These are phyloP conservation scores for Xylariaceae sp. DNA, from an alignment of 2,329 filamentous ascomycete species.

Conservation along the genomic window DNA sequence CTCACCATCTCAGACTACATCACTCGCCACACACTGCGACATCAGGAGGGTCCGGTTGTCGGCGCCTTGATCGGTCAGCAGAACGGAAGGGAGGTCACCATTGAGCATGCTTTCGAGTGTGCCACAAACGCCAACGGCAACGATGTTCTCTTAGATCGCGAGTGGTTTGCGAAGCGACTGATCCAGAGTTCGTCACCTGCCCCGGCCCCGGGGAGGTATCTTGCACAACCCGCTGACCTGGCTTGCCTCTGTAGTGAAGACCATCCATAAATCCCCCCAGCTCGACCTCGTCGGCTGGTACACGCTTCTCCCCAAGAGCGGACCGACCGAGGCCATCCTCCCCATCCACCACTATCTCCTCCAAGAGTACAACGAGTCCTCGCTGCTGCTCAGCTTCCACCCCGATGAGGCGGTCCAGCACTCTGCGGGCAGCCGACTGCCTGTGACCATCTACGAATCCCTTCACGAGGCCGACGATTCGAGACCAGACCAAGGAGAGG, in stretches of 20 bases:
- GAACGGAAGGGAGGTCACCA: slow-evolving; percentile 80
- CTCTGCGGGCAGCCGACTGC: slow-evolving; percentile 69
- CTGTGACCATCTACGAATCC: slow-evolving; percentile 85
- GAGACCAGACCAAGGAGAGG: slow-evolving; percentile 45
- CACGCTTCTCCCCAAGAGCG: slow-evolving; percentile 64
- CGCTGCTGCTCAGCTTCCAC: slow-evolving; percentile 84
- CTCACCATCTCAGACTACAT: slow-evolving; percentile 97
- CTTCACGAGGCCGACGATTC: slow-evolving; percentile 63
- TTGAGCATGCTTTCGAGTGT: slow-evolving; percentile 90
- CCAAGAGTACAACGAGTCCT: slow-evolving; percentile 69
- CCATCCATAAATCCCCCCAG: slow-evolving; percentile 75
- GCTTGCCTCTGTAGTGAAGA: slow-evolving; percentile 56
- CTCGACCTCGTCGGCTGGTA: slow-evolving; percentile 92
- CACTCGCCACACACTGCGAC: slow-evolving; percentile 76
- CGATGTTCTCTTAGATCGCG: slow-evolving; percentile 54
- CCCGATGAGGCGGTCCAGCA: slow-evolving; percentile 48
- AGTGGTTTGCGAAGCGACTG: slow-evolving; percentile 70
- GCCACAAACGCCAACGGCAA: slow-evolving; percentile 47
- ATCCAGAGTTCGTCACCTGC: slow-evolving; percentile 64
- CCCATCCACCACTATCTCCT: slow-evolving; percentile 74
- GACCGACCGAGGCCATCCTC: slow-evolving; percentile 62
- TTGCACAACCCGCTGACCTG: slow-evolving; percentile 3
- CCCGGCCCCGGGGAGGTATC: neutral
- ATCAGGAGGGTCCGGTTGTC: slow-evolving; percentile 67
- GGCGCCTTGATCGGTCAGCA: slow-evolving; percentile 89